Conservation (phyloP, 2,329 filamentous ascomycete species). For the Alternaria sp. region DNA sequence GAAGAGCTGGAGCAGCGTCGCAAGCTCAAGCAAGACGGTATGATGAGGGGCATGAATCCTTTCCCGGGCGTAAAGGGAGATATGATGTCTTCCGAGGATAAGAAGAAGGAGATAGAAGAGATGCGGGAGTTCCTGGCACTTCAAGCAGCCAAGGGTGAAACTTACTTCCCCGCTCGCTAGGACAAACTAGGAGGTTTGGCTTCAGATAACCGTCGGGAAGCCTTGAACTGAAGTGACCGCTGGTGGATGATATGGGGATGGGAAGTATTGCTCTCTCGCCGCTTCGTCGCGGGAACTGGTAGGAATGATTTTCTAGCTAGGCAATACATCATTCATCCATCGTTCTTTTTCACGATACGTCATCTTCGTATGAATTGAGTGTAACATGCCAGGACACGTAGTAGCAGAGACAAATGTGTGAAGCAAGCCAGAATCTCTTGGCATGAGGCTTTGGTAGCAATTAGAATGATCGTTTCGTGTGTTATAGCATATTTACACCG, state of each 20-base stretch:
- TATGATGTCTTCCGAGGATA: background rate
- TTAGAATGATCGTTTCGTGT: background rate
- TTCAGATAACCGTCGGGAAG: background rate
- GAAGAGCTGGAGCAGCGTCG: background rate
- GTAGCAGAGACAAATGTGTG: background rate
- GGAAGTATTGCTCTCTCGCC: background rate
- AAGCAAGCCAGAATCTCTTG: background rate
- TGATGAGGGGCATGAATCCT: background rate
- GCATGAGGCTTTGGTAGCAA: background rate
- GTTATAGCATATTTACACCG: background rate
- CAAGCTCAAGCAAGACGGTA: background rate
- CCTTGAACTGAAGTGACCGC: background rate
- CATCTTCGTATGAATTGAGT: background rate
- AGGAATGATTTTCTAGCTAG: background rate
- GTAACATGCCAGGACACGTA: background rate
- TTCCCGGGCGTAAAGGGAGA: fast-evolving
- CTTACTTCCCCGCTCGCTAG: background rate
- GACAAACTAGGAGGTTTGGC: too few species aligned
- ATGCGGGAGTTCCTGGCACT: background rate
- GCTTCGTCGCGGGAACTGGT: background rate
- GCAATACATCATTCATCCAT: background rate
- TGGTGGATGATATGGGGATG: background rate
- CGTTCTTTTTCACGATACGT: background rate
- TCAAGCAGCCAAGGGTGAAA: background rate
- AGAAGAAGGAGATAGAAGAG: background rate